Evolutionary conservation across 768 basidiomycete genomes (phyloP), one percentile per base, ranked within the genome.

Genomic region (Suillus alpinus): DNA sequence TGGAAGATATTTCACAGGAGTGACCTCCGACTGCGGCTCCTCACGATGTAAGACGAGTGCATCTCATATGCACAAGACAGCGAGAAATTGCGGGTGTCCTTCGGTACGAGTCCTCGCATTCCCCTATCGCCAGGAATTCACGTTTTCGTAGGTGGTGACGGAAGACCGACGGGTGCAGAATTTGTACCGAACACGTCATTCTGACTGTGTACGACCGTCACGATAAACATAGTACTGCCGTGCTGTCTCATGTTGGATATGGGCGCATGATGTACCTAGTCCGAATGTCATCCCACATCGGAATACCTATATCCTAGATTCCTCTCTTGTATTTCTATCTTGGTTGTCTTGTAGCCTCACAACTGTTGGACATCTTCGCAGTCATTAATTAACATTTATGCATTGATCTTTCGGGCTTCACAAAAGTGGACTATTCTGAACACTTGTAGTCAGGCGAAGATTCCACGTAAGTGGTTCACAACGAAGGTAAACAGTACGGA

Each of bases 121-220:
- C 59, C 61, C 71, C 68, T 66, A 64, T 66, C 31, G 2, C 6
- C n/a, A 23, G 60, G 62, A 6, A 67, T 43, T 50, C 14, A 36
- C 36, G 7, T 14, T 32, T 18, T 26, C 20, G 3, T 53, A 76
- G 75, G 66, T 77, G 14, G 65, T 76, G 0, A 77, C 76, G 18
- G 76, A 76, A 20, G 58, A 75, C 58, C 68, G 73, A 31, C 73
- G 69, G 34, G 77, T 76, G 58, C 75, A 76, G 8, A 76, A 76
- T 36, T 9, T 76, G 41, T 76, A 75, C 59, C 75, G 77, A 46
- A 71, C 67, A 58, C 57, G 63, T 13, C 71, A 77, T 56, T 67
- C 73, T 39, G 76, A 76, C 39, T 77, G 75, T 43, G 64, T 64
- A 63, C 64, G 59, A 53, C 47, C 63, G n/a, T 68, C 62, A 62